Conservation (phyloP, 805 yeast genomes). For the Gaillardinia entomophila region DNA sequence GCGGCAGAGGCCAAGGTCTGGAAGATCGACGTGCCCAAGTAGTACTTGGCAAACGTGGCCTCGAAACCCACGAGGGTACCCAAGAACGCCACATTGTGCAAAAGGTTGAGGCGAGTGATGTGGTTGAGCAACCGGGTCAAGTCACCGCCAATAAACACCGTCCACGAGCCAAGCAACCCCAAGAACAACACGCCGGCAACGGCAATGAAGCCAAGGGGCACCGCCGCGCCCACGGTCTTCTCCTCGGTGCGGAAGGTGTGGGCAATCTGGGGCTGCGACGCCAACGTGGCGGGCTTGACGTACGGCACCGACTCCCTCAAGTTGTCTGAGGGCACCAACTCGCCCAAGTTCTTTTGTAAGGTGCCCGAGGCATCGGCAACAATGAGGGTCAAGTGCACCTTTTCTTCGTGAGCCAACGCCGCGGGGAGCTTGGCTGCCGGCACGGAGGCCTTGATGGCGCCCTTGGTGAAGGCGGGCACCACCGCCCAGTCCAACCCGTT, state of each 20-base stretch:
- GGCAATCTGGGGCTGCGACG: slow-evolving; percentile 52
- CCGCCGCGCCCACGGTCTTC: slow-evolving; percentile 41
- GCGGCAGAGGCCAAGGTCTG: slow-evolving; percentile 44
- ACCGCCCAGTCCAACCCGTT: slow-evolving; percentile 26
- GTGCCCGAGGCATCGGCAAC: slow-evolving; percentile 21
- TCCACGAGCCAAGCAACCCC: slow-evolving; percentile 42
- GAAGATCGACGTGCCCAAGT: slow-evolving; percentile 55
- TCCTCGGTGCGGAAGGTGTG: slow-evolving; percentile 58
- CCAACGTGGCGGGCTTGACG: slow-evolving; percentile 29
- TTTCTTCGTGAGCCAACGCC: slow-evolving; percentile 28
- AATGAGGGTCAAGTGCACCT: slow-evolving; percentile 23
- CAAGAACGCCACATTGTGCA: slow-evolving; percentile 41
- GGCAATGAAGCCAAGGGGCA: slow-evolving; percentile 49
- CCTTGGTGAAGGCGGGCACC: slow-evolving; percentile 21
- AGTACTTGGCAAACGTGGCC: slow-evolving; percentile 50
- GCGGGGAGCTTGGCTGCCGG: slow-evolving; percentile 26
- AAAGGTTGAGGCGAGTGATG: slow-evolving; percentile 26
- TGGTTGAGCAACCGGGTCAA: slow-evolving; percentile 31
- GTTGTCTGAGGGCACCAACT: slow-evolving; percentile 23
- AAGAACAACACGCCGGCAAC: slow-evolving; percentile 37
- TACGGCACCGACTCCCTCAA: slow-evolving; percentile 18
- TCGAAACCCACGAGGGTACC: slow-evolving; percentile 47
- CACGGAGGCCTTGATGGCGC: slow-evolving; percentile 17
- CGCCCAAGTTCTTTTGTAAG: slow-evolving; percentile 20
- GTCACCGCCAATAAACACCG: slow-evolving; percentile 17